A percentile compares a stretch with the other conserved stretches of the same genome.
These are phyloP conservation scores for Spathaspora sp. DNA, from an alignment of 805 yeast genomes.

Conservation along the genomic window DNA sequence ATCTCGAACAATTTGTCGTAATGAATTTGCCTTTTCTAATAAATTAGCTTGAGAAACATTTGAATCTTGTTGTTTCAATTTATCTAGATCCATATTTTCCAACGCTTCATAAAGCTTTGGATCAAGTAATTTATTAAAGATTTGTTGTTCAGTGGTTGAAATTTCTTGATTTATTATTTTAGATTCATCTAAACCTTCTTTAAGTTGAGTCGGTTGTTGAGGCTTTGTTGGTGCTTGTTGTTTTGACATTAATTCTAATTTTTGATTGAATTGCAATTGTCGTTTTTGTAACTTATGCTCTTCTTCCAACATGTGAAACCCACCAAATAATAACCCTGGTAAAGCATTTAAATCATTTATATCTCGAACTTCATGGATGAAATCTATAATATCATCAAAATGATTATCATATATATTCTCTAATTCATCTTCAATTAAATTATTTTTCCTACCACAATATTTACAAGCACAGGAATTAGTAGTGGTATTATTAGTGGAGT, in stretches of 20 bases:
- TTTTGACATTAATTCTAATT: slow-evolving; percentile 7
- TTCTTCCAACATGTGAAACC: slow-evolving; percentile 32
- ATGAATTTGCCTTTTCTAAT: slow-evolving; percentile 22
- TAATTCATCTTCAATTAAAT: slow-evolving; percentile 71
- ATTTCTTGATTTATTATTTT: neutral
- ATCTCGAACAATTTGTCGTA: slow-evolving; percentile 22
- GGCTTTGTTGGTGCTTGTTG: slow-evolving; percentile 14
- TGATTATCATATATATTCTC: slow-evolving; percentile 69
- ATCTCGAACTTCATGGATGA: slow-evolving; percentile 36
- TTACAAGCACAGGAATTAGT: slow-evolving; percentile 57
- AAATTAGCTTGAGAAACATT: slow-evolving; percentile 14
- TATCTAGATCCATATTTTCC: slow-evolving; percentile 22
- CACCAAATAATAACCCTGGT: slow-evolving; percentile 33
- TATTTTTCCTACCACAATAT: slow-evolving; percentile 72
- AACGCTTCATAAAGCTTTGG: slow-evolving; percentile 25
- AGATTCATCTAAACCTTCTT: slow-evolving; percentile 1
- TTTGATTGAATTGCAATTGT: slow-evolving; percentile 15
- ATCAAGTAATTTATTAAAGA: slow-evolving; percentile 21
- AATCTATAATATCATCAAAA: slow-evolving; percentile 45
- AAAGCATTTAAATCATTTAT: slow-evolving; percentile 33
- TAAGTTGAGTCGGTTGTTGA: slow-evolving; percentile 4
- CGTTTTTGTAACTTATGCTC: slow-evolving; percentile 27
- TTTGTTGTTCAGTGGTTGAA: slow-evolving; percentile 11
- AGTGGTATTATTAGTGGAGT: neutral
- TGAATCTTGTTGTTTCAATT: slow-evolving; percentile 13